Evolutionary conservation across 2,329 filamentous ascomycete genomes (phyloP), one percentile per base, ranked within the genome.

Genomic region (Sclerotinia spermophila): DNA sequence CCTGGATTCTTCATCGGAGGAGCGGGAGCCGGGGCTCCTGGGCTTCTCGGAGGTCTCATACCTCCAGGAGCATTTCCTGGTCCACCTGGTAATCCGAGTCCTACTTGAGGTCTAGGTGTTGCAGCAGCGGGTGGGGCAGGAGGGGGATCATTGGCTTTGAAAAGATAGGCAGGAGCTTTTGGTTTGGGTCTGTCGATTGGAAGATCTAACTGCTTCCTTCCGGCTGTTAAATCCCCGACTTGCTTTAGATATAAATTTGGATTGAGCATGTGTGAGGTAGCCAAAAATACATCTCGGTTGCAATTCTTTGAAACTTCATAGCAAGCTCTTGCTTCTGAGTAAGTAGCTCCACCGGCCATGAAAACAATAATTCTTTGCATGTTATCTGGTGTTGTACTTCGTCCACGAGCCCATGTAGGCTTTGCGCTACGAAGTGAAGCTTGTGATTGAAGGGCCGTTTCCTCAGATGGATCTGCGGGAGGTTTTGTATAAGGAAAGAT

Each of bases 271-370:
- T 99, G 96, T 35, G 92, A 94, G 0, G 93, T 96, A 27, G 91
- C 88, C 7, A 99, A 87, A 79, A 96, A 92, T n/a, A 98, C 84
- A 76, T 99, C 96, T 74, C 91, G 89, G 67, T 88, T 89, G 61
- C 89, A 89, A 65, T 89, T 83, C 67, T 89, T 86, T 3, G 92
- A 91, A 38, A 95, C 83, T 77, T 97, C 93, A 79, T 98, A 98
- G 82, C 96, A 99, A 19, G 90, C 87, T 40, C 96, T 89, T 44
- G 92, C 87, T 82, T 99, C 96, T 7, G 93, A 94, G 80, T 95
- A 97, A 0, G 96, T 98, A 30, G 96, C 96, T 59, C 96, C 96
- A 62, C 96, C 96, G 1, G 95, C 96, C 86, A 98, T 91, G 79
- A 97, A 98, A 24, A 98, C 90, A 71, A 99, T 92, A 68, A 98